Conservation (phyloP, 176 grass and related monocot species). For the Triticum timopheevii region DNA sequence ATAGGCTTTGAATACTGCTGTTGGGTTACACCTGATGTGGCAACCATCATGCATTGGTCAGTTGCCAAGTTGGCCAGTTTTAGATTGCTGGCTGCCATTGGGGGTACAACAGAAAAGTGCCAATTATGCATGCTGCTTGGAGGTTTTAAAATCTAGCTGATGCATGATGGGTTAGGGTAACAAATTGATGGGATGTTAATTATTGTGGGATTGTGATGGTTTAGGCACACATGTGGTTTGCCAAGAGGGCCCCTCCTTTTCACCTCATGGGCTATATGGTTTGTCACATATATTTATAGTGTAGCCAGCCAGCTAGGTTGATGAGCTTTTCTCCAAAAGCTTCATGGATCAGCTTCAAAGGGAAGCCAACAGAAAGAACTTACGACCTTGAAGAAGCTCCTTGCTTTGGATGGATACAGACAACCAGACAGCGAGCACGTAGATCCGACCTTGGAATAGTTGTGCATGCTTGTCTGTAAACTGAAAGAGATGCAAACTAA, state of each 20-base stretch:
- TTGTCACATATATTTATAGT: neutral
- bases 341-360: slow-evolving; percentile 22
- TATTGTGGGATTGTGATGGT: neutral
- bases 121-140: slow-evolving; percentile 32
- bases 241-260: neutral
- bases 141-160: neutral
- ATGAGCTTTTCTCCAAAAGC: slow-evolving; percentile 11
- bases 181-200: slow-evolving; percentile 20
- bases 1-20: neutral
- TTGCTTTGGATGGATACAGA: slow-evolving; percentile 9
- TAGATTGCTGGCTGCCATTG: slow-evolving; percentile 15
- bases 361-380: slow-evolving; percentile 12
- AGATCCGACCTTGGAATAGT: neutral
- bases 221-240: slow-evolving; percentile 34
- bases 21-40: slow-evolving; percentile 18
- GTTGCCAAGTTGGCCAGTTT: slow-evolving; percentile 32
- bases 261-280: neutral
- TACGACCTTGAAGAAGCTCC: neutral
- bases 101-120: slow-evolving; percentile 9
- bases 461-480: neutral
- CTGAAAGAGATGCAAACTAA: neutral
- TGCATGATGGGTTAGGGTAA: slow-evolving; percentile 23
- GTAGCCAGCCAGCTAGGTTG: slow-evolving; percentile 22
- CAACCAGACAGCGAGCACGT: neutral
- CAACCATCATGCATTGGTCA: neutral